Base-by-base conservation (phyloP, 305 asterid species). In the Galium porrigens region DNA sequence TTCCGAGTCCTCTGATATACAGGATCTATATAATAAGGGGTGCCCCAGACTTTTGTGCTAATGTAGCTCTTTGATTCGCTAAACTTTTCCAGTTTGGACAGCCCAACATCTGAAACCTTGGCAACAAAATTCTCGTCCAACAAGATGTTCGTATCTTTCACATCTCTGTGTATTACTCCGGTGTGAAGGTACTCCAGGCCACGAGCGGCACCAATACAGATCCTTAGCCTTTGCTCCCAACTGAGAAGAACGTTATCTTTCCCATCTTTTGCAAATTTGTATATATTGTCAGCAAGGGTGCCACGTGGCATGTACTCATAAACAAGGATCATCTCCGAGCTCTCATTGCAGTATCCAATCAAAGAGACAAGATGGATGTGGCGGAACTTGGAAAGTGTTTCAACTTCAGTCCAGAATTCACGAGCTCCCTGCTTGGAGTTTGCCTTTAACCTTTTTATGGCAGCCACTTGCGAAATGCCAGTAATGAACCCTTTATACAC, bases 271-370 rank as follows among this genome's bases (percentile, higher is more conserved):
- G 37, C 58, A 10, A 20, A 2, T 66, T 30, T 52, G 53, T 65
- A 71, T 17, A 71, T 42, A 14, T 71, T 65, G 6, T 71, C 25
- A 78, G 73, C 81, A 32, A 39, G 59, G 5, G 46, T 49, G 3
- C 64, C 64, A 36, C 64, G 4, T 0, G 57, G 48, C 60, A 64
- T 64, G 60, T 64, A 64, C 68, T 64, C 68, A 4, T 64, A 64
- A 22, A 67, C 66, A 2, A 68, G 66, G 58, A 75, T 37, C 76
- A 79, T 64, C 70, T 85, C 89, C 39, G 66, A 33, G 37, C 72
- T 70, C 39, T 85, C 89, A 48, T 77, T 77, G 70, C 86, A 85
- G 75, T 80, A 83, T 32, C 94, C 94, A 49, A 83, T 69, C 72
- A 85, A 75, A 58, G 88, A 76, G 70, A 84, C 86, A 0, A 84